Conservation (phyloP, 345 rosid genomes). For the Acer negundo region DNA sequence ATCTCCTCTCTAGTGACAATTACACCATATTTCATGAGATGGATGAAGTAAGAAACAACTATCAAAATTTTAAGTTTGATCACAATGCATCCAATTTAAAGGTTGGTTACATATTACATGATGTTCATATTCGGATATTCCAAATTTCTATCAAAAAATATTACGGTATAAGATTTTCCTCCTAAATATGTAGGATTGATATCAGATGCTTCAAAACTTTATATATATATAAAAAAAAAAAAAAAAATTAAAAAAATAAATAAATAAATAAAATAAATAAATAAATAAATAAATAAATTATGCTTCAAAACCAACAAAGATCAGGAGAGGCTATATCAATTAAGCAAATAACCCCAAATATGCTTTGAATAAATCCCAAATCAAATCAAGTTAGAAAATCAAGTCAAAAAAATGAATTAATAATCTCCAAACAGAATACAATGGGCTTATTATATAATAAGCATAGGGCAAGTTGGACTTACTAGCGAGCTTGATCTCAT, state of each 20-base stretch:
- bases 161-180: neutral
- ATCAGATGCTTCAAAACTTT: neutral
- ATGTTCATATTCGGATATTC: neutral
- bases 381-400: neutral
- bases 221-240: too few relatives aligned
- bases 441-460: too few relatives aligned
- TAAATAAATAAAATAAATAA: too few relatives aligned
- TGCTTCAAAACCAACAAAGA: neutral
- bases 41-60: neutral
- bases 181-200: neutral
- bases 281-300: too few relatives aligned
- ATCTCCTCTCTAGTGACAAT: neutral
- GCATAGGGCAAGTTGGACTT: conserved; percentile 23
- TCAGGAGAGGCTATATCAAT: neutral
- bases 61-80: neutral
- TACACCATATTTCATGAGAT: neutral
- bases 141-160: neutral
- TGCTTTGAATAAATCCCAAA: neutral
- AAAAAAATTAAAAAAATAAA: too few relatives aligned
- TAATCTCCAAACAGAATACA: neutral
- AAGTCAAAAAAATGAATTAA: neutral
- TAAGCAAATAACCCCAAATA: neutral
- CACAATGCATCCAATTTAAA: neutral
- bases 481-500: conserved; percentile 94
- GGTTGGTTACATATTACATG: neutral